Evolutionary conservation across 305 asterid genomes (phyloP).

Genomic region (Solanum hybrid): DNA sequence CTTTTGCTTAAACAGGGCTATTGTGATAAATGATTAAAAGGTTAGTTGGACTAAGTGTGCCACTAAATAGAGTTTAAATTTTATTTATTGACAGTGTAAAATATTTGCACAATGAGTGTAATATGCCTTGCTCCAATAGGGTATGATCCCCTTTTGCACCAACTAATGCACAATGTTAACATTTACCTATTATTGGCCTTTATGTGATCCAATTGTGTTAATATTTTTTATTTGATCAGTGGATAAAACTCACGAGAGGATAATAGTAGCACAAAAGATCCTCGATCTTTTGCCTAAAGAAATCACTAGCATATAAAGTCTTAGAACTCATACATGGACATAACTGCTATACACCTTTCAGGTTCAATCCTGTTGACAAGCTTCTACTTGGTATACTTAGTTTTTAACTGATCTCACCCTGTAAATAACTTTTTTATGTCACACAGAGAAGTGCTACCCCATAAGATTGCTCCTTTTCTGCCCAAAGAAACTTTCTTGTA

Average conservation of each 20-base stretch:
- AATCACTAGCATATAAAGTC: background rate
- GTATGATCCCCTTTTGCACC: background rate
- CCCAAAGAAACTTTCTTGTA: background rate
- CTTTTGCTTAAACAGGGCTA: background rate
- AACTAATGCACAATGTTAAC: background rate
- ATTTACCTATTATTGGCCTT: background rate
- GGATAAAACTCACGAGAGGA: background rate
- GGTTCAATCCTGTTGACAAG: background rate
- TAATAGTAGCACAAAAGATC: background rate
- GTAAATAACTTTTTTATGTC: background rate
- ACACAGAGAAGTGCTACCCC: background rate
- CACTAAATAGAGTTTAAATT: background rate
- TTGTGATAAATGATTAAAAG: background rate
- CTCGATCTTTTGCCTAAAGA: background rate
- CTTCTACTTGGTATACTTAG: background rate
- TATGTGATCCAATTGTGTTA: background rate
- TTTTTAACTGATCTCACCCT: background rate
- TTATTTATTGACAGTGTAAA: background rate
- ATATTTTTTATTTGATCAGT: background rate
- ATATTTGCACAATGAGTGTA: background rate
- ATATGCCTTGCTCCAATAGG: background rate
- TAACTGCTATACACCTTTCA: background rate
- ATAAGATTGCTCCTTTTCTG: background rate
- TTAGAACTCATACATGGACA: background rate
- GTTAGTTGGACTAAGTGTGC: background rate